Evolutionary conservation across 2,329 filamentous ascomycete genomes (phyloP), one percentile per base, ranked within the genome.

Genomic region (Didymella pinodella): DNA sequence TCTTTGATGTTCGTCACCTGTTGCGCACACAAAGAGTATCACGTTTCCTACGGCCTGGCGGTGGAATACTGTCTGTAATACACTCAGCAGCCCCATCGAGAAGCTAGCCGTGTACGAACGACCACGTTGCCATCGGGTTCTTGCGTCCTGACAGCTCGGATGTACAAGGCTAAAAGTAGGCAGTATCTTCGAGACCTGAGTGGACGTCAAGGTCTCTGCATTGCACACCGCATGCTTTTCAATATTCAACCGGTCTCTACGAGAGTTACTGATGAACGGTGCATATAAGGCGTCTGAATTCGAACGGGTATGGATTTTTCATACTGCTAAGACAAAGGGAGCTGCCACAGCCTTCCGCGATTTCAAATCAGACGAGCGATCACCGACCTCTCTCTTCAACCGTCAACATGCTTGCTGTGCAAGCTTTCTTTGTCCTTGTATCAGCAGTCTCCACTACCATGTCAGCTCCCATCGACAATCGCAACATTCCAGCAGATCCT

Each of bases 81-180:
- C 57, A 8, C 28, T 48, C 20, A 29, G 48, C 46, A 34, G 10
- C 49, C 48, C n/a, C 34, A 48, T 51, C 45, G 22, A 46, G 63
- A 22, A 57, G 41, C 11, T n/a, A 7, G n/a, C 25, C 4, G 38
- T 18, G n/a, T 44, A 48, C 62, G 62, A 14, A 59, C 52, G 40
- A 57, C 63, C 65, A 66, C 32, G 65, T 61, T 65, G 53, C 50
- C n/a, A 50, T 53, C 59, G 61, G 58, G 38, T 57, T 45, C 49
- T 40, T 61, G 56, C 58, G 63, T 63, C 54, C 59, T 67, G 63
- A 66, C 65, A 68, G 57, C 58, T 66, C 32, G 63, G 56, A 57
- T 52, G 50, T 46, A 29, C 43, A 28, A 20, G 31, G 20, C n/a
- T 26, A 46, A 1, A 25, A 26, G 25, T n/a, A 16, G 18, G 7